Conservation (phyloP, 1,139 yeast species). For the Saccharomyces hybrid region DNA sequence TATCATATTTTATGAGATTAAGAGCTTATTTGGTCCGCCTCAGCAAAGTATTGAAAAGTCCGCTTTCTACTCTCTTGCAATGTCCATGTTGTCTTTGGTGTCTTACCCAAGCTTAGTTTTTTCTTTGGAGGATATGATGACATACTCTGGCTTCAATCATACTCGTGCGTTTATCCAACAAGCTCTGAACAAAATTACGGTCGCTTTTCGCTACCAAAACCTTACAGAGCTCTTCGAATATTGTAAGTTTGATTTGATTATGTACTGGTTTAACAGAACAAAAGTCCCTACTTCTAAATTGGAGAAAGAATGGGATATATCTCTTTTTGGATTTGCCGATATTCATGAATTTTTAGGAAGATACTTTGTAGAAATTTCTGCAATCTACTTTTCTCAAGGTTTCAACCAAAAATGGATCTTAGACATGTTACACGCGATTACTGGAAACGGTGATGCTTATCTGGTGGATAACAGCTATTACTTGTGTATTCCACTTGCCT, state of each 20-base stretch:
- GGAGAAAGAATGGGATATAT: constrained; percentile 20
- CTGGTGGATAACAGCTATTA: constrained; percentile 35
- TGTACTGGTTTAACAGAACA: constrained; percentile 13
- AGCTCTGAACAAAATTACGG: constrained; percentile 8
- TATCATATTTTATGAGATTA: constrained; percentile 23
- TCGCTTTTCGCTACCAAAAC: constrained; percentile 7
- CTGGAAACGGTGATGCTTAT: constrained; percentile 13
- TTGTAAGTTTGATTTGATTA: constrained; percentile 20
- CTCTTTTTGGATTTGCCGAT: constrained; percentile 20
- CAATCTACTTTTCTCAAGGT: constrained; percentile 21
- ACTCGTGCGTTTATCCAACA: constrained; percentile 31
- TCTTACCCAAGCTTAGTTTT: constrained; percentile 14
- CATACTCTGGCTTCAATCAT: constrained; percentile 29
- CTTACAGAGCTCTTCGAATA: constrained; percentile 16
- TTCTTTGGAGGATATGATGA: constrained; percentile 13
- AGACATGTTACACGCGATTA: constrained; percentile 3
- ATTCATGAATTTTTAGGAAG: constrained; percentile 12
- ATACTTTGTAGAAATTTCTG: constrained; percentile 14
- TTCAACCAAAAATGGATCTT: constrained; percentile 10
- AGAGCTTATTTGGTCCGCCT: constrained; percentile 12
- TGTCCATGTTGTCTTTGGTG: constrained; percentile 12
- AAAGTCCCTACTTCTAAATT: background rate
- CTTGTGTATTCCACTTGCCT: constrained; percentile 38
- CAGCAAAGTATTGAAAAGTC: constrained; percentile 19
- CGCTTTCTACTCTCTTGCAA: constrained; percentile 13